Evolutionary conservation across 2,329 filamentous ascomycete species (phyloP).

Genomic region (Aspergillus caelatus): DNA sequence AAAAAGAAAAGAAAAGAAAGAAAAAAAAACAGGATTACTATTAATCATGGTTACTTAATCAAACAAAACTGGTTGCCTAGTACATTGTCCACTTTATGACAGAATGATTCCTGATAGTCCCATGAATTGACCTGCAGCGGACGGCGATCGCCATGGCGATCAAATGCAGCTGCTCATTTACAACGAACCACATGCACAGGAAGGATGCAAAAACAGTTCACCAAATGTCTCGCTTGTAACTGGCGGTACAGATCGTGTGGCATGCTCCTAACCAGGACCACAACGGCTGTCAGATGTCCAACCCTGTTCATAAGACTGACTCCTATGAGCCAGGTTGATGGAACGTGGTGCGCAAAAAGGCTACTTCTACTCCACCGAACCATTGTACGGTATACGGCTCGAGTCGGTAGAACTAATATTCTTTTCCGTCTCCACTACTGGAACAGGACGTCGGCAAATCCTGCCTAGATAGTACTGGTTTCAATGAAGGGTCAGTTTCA

Average conservation of each 20-base stretch:
- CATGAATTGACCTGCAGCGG: neutral
- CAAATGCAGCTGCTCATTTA: neutral
- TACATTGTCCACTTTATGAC: neutral
- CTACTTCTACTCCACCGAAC: neutral
- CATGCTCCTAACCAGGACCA: neutral
- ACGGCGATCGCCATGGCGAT: neutral
- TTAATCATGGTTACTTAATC: neutral
- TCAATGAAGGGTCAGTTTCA: slow-evolving; percentile 23
- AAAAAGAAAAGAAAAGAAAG: too few species aligned
- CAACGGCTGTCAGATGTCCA: slow-evolving; percentile 2
- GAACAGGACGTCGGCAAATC: slow-evolving; percentile 24
- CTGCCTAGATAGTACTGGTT: slow-evolving; percentile 13
- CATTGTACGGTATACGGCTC: neutral
- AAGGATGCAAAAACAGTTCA: neutral
- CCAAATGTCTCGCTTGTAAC: neutral
- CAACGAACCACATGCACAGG: neutral
- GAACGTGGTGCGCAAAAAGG: neutral
- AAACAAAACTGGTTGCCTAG: neutral
- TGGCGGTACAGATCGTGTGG: neutral
- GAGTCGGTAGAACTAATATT: slow-evolving; percentile 2
- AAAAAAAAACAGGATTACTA: neutral
- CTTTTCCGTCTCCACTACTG: slow-evolving; percentile 21
- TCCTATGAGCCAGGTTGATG: neutral
- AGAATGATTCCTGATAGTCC: neutral
- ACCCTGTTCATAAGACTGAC: neutral